phyloP scores from a whole-genome alignment of 2,329 filamentous ascomycete species.

The Fusarium sacchari region DNA sequence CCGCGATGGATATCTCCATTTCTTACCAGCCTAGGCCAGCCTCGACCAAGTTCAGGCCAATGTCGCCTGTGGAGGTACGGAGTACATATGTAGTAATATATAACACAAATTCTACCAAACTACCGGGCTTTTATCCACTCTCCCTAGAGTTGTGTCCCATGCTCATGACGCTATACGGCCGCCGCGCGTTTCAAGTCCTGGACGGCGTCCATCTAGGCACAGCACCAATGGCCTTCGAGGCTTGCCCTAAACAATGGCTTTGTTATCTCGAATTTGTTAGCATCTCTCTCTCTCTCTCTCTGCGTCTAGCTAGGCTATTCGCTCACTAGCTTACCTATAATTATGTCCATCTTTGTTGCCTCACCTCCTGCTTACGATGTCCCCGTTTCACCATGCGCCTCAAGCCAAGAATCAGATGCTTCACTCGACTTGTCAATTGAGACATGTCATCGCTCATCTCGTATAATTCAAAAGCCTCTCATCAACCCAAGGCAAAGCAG shows the following conservation, averaged over 20 bases:
- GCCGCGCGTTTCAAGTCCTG: conserved; percentile 42
- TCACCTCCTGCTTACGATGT: neutral
- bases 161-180: conserved; percentile 16
- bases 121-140: conserved; percentile 12
- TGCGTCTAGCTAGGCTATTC: conserved; percentile 9
- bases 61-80: neutral
- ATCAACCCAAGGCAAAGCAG: neutral
- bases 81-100: too few species aligned
- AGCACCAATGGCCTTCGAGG: neutral
- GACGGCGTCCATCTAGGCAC: conserved; percentile 29
- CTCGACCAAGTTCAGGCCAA: neutral
- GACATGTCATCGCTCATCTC: conserved; percentile 20
- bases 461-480: conserved; percentile 15
- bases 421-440: conserved; percentile 19
- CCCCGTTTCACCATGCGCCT: conserved; percentile 24
- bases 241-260: conserved; percentile 16
- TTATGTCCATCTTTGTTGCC: neutral
- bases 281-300: neutral
- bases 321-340: neutral
- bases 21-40: conserved; percentile 1
- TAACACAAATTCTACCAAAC: conserved; percentile 13
- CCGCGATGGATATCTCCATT: conserved; percentile 1
- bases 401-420: neutral
- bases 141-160: neutral
- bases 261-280: conserved; percentile 3